Conservation (phyloP, 768 basidiomycete species). For the Exidia glandulosa region DNA sequence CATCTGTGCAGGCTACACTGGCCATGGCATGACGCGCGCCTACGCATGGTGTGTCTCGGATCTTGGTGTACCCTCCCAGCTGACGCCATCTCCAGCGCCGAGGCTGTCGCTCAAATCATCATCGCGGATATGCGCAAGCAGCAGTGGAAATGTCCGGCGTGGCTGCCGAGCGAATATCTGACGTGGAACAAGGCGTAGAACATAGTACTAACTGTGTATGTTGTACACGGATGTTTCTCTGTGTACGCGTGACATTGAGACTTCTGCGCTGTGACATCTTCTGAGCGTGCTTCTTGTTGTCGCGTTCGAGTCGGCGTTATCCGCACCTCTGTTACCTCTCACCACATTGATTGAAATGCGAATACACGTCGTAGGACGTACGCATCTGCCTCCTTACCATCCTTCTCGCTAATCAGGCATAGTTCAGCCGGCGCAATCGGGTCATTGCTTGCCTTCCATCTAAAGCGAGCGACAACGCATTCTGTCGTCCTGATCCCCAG, state of each 20-base stretch:
- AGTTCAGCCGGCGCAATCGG: neutral
- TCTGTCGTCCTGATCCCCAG: neutral
- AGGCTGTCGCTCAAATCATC: conserved; percentile 52
- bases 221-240: no score
- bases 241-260: no score
- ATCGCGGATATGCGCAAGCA: conserved; percentile 31
- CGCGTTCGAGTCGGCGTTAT: neutral
- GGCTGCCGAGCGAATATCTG: conserved; percentile 42
- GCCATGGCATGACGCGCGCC: conserved; percentile 73
- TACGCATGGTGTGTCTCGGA: conserved; percentile 46
- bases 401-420: neutral
- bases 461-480: neutral
- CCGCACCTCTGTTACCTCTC: neutral
- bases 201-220: no score
- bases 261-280: no score
- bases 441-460: neutral
- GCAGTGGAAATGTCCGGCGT: conserved; percentile 42
- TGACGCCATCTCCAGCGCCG: conserved; percentile 33
- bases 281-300: neutral
- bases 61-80: no score
- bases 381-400: neutral
- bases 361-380: neutral
- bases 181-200: conserved; percentile 9
- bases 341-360: neutral
- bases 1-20: conserved; percentile 60